Conservation (phyloP, 306 rosid species). For the Inga oerstediana region DNA sequence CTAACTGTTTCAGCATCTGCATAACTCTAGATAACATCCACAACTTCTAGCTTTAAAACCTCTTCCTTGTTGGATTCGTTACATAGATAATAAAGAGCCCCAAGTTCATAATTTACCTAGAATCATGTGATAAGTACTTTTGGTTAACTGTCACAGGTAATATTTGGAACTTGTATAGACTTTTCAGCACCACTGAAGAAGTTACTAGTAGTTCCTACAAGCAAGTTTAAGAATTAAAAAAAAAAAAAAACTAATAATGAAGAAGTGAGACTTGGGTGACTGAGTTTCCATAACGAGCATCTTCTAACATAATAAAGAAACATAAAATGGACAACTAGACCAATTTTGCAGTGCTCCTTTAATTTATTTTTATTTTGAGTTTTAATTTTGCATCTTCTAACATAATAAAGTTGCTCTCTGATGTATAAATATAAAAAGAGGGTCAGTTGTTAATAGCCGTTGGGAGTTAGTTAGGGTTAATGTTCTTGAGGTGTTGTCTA, state of each 20-base stretch:
- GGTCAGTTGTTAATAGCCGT: too few species aligned
- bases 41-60: constrained; percentile 82
- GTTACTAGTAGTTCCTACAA: constrained; percentile 1
- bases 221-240: neutral
- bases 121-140: constrained; percentile 11
- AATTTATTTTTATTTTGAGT: too few species aligned
- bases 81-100: constrained; percentile 74
- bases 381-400: too few species aligned
- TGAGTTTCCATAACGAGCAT: too few species aligned
- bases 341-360: too few species aligned
- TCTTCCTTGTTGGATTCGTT: constrained; percentile 61
- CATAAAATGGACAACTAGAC: too few species aligned
- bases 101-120: constrained; percentile 85
- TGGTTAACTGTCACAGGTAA: constrained; percentile 15
- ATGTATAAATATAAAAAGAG: too few species aligned
- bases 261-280: neutral
- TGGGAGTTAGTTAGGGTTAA: too few species aligned
- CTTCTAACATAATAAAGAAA: too few species aligned
- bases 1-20: constrained; percentile 72
- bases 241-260: neutral
- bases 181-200: constrained; percentile 3
- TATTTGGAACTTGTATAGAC: neutral
- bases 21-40: constrained; percentile 74
- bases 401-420: neutral
- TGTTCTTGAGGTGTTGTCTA: too few species aligned